phyloP scores from a whole-genome alignment of 495 filamentous ascomycete genomes.

The Lindgomyces ingoldianus region DNA sequence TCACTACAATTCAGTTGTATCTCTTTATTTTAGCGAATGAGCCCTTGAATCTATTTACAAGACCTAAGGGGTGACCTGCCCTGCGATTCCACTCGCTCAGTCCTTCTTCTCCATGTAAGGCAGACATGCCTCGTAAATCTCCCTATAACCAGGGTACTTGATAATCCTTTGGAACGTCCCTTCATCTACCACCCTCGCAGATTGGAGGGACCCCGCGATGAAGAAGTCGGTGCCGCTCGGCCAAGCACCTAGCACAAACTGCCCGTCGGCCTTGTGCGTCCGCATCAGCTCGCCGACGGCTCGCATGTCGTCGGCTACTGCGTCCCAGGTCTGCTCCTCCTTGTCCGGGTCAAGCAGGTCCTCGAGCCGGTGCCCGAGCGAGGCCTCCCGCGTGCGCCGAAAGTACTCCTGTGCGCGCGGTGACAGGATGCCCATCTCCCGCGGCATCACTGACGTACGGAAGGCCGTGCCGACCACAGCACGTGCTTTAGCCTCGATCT shows the following conservation, averaged over 20 bases:
- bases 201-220: constrained; percentile 45
- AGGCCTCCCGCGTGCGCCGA: constrained; percentile 46
- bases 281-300: constrained; percentile 42
- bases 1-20: neutral
- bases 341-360: constrained; percentile 44
- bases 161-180: constrained; percentile 42
- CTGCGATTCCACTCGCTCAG: constrained; percentile 23
- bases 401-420: constrained; percentile 48
- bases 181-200: constrained; percentile 46
- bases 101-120: constrained; percentile 47
- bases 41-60: constrained; percentile 9
- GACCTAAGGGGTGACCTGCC: constrained; percentile 2
- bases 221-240: constrained; percentile 48
- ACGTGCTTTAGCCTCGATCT: constrained; percentile 44
- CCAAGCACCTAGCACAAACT: constrained; percentile 45
- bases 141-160: constrained; percentile 41
- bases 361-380: constrained; percentile 44
- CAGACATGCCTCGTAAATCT: constrained; percentile 47
- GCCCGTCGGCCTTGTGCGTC: constrained; percentile 45
- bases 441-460: constrained; percentile 42
- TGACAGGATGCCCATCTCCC: constrained; percentile 47
- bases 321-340: constrained; percentile 43
- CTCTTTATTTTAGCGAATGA: constrained; percentile 8
- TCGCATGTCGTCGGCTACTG: constrained; percentile 33
- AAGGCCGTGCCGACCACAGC: constrained; percentile 37